Percentiles rank a stretch among this genome's conserved stretches.
phyloP scores from a whole-genome alignment of 148 eudicot genomes.

The Euryodendron excelsum region DNA sequence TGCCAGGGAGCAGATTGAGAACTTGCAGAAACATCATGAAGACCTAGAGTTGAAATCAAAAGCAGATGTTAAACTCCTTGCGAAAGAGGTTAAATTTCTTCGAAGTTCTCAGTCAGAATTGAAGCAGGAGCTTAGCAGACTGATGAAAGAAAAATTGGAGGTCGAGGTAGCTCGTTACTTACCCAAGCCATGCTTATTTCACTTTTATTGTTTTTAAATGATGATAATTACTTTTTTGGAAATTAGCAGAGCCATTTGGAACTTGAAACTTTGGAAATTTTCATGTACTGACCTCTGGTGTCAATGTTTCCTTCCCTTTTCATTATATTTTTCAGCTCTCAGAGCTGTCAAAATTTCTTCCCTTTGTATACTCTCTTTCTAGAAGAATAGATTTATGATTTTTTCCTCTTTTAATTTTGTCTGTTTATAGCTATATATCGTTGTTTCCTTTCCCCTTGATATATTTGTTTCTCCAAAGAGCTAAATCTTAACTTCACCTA shows the following conservation, averaged over 20 bases:
- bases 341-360: slow-evolving; percentile 11
- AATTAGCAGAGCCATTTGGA: not conserved
- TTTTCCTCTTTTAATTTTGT: not conserved
- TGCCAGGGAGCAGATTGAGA: slow-evolving; percentile 52
- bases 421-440: not conserved
- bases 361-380: not conserved
- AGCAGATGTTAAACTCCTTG: slow-evolving; percentile 73
- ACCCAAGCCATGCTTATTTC: not conserved
- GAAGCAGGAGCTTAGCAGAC: slow-evolving; percentile 72
- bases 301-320: not conserved
- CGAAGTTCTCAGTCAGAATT: slow-evolving; percentile 65
- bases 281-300: not conserved
- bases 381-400: not conserved
- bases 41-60: slow-evolving; percentile 67
- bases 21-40: slow-evolving; percentile 53
- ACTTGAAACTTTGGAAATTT: not conserved
- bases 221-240: not conserved
- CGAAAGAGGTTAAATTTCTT: slow-evolving; percentile 80
- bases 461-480: not conserved
- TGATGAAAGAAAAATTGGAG: slow-evolving; percentile 57
- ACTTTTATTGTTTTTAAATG: not conserved
- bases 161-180: slow-evolving; percentile 51
- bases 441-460: not conserved
- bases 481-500: not conserved
- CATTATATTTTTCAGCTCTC: not conserved